Evolutionary conservation across 208 protist genomes (phyloP).

Genomic region (Wallacemonas collosoma): DNA sequence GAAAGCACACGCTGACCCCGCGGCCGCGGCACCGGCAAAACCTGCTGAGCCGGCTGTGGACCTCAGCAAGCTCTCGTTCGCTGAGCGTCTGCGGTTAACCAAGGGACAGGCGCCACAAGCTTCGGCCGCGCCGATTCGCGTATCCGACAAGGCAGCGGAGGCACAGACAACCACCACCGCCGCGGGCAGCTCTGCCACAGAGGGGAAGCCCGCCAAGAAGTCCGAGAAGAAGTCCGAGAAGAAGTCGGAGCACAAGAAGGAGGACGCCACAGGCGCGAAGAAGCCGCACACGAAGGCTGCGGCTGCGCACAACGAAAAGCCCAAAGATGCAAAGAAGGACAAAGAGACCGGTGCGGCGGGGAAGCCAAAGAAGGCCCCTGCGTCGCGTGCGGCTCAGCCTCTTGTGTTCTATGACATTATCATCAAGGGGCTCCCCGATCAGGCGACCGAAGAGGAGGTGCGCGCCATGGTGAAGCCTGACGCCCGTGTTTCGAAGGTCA

Average conservation of each 20-base stretch:
- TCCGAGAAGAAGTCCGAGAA: slow-evolving; percentile 49
- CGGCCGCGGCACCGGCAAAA: neutral
- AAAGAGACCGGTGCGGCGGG: slow-evolving; percentile 9
- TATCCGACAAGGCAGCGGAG: slow-evolving; percentile 4
- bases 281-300: slow-evolving; percentile 22
- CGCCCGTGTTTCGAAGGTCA: slow-evolving; percentile 53
- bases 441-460: slow-evolving; percentile 61
- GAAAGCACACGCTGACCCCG: neutral
- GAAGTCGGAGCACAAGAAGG: slow-evolving; percentile 16
- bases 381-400: slow-evolving; percentile 19
- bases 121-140: slow-evolving; percentile 15
- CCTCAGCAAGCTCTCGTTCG: slow-evolving; percentile 19
- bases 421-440: slow-evolving; percentile 58
- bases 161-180: slow-evolving; percentile 14
- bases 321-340: slow-evolving; percentile 29
- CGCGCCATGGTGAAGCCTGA: slow-evolving; percentile 45
- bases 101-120: neutral
- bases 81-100: slow-evolving; percentile 23
- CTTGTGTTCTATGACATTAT: slow-evolving; percentile 82
- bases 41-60: slow-evolving; percentile 18
- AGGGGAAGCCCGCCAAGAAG: slow-evolving; percentile 46
- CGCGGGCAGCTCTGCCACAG: neutral
- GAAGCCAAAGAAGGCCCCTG: slow-evolving; percentile 17
- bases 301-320: slow-evolving; percentile 10
- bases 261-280: slow-evolving; percentile 23